These are phyloP conservation scores for Raphidocelis subcapitata DNA, from an alignment of 139 green algal species.

Conservation along the genomic window DNA sequence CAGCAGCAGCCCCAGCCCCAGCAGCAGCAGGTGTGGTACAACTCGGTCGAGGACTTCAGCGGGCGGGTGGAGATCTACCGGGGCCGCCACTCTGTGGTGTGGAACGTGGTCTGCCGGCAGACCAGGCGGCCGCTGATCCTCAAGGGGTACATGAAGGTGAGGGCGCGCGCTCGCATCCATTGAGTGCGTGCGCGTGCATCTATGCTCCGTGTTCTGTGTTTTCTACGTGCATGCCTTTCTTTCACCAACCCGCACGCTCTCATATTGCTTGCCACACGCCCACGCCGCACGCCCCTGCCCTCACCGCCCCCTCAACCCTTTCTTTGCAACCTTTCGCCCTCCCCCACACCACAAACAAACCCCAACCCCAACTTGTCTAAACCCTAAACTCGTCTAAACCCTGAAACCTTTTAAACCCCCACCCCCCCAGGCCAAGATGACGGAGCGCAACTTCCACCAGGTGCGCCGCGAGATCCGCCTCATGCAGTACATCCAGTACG, in stretches of 20 bases:
- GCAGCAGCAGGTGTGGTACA: constrained; percentile 2
- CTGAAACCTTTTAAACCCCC: no score
- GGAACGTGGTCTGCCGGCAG: constrained; percentile 16
- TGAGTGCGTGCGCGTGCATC: neutral
- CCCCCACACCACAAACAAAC: no score
- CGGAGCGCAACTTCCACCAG: constrained; percentile 29
- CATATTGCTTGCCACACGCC: no score
- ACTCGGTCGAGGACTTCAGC: constrained; percentile 15
- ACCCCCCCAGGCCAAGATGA: constrained; percentile 22
- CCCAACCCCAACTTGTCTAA: no score
- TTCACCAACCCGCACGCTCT: no score
- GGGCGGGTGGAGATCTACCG: constrained; percentile 30
- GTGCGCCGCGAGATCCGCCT: constrained; percentile 37
- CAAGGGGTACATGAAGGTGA: neutral
- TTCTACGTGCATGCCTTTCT: neutral
- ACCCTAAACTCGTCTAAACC: no score
- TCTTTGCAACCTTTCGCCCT: no score
- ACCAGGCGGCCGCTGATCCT: neutral
- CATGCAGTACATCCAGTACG: constrained; percentile 26
- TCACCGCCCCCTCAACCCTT: no score
- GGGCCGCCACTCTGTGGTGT: constrained; percentile 34
- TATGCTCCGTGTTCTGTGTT: neutral
- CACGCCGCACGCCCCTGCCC: no score
- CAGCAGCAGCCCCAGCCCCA: no score
- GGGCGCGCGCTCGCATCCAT: no score